phyloP scores from a whole-genome alignment of 805 yeast genomes.

The Ogataea haglerorum region DNA sequence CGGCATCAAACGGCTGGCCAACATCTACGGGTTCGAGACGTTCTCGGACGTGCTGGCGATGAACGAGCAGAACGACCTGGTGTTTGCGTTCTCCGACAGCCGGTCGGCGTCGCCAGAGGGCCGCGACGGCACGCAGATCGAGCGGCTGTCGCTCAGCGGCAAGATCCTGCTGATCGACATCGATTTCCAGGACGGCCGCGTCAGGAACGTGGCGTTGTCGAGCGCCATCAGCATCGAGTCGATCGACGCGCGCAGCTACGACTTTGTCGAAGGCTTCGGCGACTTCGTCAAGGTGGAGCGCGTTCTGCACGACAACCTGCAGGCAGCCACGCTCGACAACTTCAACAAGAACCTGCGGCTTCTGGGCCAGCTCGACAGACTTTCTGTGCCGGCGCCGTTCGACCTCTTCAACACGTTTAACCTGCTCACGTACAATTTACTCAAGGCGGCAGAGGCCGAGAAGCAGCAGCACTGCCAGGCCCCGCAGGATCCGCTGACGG shows the following conservation, averaged over 20 bases:
- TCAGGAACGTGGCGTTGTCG: constrained; percentile 30
- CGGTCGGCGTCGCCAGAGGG: constrained; percentile 19
- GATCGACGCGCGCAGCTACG: constrained; percentile 23
- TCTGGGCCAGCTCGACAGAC: constrained; percentile 31
- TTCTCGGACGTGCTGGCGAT: constrained; percentile 32
- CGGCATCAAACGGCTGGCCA: constrained; percentile 33
- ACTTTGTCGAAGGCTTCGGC: constrained; percentile 26
- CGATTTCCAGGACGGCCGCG: constrained; percentile 30
- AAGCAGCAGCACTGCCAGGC: neutral
- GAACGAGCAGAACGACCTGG: constrained; percentile 36
- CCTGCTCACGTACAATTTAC: constrained; percentile 26
- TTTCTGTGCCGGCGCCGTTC: constrained; percentile 29
- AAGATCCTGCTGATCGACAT: constrained; percentile 35
- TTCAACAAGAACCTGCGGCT: constrained; percentile 34
- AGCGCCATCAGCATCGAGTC: constrained; percentile 30
- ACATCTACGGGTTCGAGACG: constrained; percentile 38
- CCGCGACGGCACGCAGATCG: constrained; percentile 13
- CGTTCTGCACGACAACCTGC: constrained; percentile 28
- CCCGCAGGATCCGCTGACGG: constrained; percentile 7
- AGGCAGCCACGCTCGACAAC: constrained; percentile 29
- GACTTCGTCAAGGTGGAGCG: constrained; percentile 26
- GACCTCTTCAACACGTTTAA: constrained; percentile 34
- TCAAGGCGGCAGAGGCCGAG: constrained; percentile 17
- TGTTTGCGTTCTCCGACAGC: constrained; percentile 21
- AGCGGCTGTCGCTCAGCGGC: constrained; percentile 35